Base-by-base conservation (phyloP, 768 basidiomycete species). In the Pholiota molesta region DNA sequence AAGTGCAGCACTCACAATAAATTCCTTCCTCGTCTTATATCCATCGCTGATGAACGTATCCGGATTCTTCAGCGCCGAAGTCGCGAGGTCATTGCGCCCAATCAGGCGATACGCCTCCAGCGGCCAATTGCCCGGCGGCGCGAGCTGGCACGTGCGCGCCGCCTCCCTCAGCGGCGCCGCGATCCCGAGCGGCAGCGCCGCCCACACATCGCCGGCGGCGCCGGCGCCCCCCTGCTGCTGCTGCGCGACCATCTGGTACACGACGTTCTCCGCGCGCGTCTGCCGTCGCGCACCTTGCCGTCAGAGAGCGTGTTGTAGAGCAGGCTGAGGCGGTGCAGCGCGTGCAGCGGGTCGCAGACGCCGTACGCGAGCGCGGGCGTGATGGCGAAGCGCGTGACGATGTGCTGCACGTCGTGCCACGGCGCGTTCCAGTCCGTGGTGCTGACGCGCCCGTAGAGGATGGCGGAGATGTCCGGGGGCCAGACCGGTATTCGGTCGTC, bases 81-180 rank as follows among this genome's bases (percentile, higher is more conserved):
- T 83, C 8, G 90, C 89, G 17, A 94, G 78, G 71, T 96, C 94
- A 61, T 87, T 83, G 26, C 94, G 78, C 2, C 88, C 89, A 60
- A 94, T 83, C 3, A 91, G 80, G 6, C 79, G 75, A 73, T 93
- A 95, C 14, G 86, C 83, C 13, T 79, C 79, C n/a, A 83, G 63
- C 0, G 88, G 82, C 94, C 94, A 95, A 63, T 88, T 82, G 4
- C 81, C 79, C 1, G 89, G 86, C 2, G 96, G 92, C 0, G 87
- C 83, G 6, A 90, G 74, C 70, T 97, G 95, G 63, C 93, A 94
- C 9, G 89, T 87, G 62, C 94, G 78, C n/a, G 91, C 80, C 1
- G 91, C 92, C 72, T 99, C 97, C 57, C 89, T 78, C 5, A 99
- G 75, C 1, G 97, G 96, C 0, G 88, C 83, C 1, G 88, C 84